phyloP scores from a whole-genome alignment of 352 stramenopile genomes.

The Phytophthora rubi region DNA sequence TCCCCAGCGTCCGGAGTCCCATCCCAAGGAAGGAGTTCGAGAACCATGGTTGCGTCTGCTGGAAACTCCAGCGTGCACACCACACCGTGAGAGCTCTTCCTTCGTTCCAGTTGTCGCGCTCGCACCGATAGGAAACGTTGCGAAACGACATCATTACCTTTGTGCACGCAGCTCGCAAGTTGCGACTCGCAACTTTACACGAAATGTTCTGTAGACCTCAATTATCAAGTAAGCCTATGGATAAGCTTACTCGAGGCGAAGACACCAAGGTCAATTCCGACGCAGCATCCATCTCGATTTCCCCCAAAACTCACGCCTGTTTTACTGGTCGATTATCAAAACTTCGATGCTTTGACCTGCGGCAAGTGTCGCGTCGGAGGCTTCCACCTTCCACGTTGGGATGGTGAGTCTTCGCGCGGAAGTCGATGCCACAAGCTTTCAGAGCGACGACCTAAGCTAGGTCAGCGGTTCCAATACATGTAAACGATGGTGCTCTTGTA shows the following conservation, averaged over 20 bases:
- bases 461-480: not conserved
- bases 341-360: constrained; percentile 5
- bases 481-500: not conserved
- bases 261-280: no score
- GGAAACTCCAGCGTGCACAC: not conserved
- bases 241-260: no score
- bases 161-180: no score
- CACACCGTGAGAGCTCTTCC: not conserved
- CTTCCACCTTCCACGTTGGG: not conserved
- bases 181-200: no score
- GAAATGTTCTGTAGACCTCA: no score
- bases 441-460: not conserved
- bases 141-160: no score
- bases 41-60: not conserved
- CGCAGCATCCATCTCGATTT: not conserved
- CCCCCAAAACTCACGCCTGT: not conserved
- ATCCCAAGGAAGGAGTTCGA: not conserved
- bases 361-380: constrained; percentile 7
- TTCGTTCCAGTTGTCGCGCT: not conserved
- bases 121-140: not conserved
- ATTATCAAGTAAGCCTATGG: no score
- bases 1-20: not conserved
- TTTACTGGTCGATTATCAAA: constrained; percentile 19
- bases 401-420: constrained; percentile 10
- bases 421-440: not conserved